phyloP scores from a whole-genome alignment of 192 early-diverging fungal species.

The Rhizophagus prolifer region DNA sequence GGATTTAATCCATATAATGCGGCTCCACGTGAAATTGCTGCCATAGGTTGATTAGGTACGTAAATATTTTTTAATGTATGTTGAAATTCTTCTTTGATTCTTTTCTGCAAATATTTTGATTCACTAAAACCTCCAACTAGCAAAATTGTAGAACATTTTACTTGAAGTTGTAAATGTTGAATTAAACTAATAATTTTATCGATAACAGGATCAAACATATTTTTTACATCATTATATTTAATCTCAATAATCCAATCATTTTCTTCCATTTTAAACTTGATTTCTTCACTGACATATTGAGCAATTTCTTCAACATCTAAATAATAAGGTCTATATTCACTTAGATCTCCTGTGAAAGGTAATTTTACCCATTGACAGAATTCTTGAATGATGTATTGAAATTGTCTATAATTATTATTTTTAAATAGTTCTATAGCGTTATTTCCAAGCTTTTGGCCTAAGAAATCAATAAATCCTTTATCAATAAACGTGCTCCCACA shows the following conservation, averaged over 20 bases:
- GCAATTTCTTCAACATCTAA: neutral
- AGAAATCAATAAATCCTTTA: slow-evolving; percentile 43
- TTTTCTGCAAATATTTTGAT: slow-evolving; percentile 36
- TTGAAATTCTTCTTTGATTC: slow-evolving; percentile 38
- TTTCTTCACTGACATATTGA: neutral
- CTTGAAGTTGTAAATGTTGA: no score
- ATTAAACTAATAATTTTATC: slow-evolving; percentile 37
- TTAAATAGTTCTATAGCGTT: slow-evolving; percentile 35
- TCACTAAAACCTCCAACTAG: slow-evolving; percentile 43
- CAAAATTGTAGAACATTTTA: slow-evolving; percentile 35
- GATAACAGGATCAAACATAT: slow-evolving; percentile 38
- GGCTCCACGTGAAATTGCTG: slow-evolving; percentile 24
- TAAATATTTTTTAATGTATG: slow-evolving; percentile 30
- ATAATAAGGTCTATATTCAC: neutral
- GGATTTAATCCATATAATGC: neutral
- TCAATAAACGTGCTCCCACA: slow-evolving; percentile 45
- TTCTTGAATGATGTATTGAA: neutral
- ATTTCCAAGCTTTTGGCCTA: slow-evolving; percentile 45
- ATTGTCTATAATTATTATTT: slow-evolving; percentile 25
- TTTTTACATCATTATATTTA: slow-evolving; percentile 41
- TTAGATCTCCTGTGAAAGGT: neutral
- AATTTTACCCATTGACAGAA: neutral
- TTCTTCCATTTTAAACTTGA: slow-evolving; percentile 39
- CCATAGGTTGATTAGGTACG: slow-evolving; percentile 34
- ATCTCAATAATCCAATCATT: slow-evolving; percentile 40